Evolutionary conservation across 2,329 filamentous ascomycete genomes (phyloP).

Genomic region (Ophiostoma sp.): DNA sequence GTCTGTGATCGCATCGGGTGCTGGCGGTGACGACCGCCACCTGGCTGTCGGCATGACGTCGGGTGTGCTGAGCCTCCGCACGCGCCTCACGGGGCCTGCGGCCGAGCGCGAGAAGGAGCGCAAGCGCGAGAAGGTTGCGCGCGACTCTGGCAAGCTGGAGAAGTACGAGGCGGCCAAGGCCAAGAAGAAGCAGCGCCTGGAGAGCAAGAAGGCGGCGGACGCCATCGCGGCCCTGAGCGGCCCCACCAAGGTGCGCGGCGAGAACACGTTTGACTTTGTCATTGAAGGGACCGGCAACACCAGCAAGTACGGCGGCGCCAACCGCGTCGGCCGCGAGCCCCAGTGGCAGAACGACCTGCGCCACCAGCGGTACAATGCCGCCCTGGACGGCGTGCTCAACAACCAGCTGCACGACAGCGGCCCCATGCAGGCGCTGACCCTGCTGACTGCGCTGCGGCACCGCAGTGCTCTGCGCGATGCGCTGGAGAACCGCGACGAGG

Average conservation of each 20-base stretch:
- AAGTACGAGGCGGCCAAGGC: conserved; percentile 67
- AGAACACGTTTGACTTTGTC: conserved; percentile 65
- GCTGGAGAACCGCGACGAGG: conserved; percentile 73
- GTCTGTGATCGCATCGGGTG: conserved; percentile 64
- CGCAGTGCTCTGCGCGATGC: conserved; percentile 78
- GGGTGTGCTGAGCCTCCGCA: conserved; percentile 58
- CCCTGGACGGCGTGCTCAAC: conserved; percentile 73
- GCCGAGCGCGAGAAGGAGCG: conserved; percentile 24
- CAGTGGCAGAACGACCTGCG: conserved; percentile 79
- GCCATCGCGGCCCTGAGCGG: conserved; percentile 44
- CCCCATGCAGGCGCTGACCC: conserved; percentile 61
- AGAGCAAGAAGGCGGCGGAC: conserved; percentile 57
- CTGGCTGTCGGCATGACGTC: conserved; percentile 92
- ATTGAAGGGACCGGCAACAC: conserved; percentile 51
- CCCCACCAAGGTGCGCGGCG: conserved; percentile 65
- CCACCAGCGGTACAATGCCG: conserved; percentile 67
- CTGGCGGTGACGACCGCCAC: conserved; percentile 75
- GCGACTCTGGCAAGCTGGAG: conserved; percentile 72
- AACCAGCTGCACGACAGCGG: conserved; percentile 47
- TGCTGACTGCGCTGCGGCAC: conserved; percentile 80
- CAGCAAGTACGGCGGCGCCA: conserved; percentile 49
- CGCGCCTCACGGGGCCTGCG: conserved; percentile 26
- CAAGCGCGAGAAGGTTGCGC: conserved; percentile 59
- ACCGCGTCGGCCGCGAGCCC: conserved; percentile 42
- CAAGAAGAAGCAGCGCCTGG: conserved; percentile 57